Conservation (phyloP, 73 alveolate species). For the Diophrys sp. region DNA sequence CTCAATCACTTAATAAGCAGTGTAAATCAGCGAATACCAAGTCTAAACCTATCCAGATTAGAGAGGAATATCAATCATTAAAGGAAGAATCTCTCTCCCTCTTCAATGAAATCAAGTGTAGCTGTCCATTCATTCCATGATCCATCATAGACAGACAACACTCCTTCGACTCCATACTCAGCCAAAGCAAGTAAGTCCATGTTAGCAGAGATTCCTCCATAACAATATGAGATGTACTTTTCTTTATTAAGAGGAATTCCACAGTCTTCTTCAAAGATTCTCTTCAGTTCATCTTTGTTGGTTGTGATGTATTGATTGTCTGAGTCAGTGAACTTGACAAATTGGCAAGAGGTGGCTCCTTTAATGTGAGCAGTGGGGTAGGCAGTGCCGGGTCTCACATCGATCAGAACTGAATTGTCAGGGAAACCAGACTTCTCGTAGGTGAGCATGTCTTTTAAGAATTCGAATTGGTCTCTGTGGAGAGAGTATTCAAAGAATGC, state of each 20-base stretch:
- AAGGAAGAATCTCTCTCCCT: background rate
- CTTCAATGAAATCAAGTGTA: background rate
- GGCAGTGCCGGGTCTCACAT: background rate
- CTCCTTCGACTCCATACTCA: background rate
- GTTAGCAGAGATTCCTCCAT: background rate
- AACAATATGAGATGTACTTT: background rate
- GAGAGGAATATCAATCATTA: background rate
- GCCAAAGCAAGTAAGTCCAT: background rate
- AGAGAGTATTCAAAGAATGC: background rate
- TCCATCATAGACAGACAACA: background rate
- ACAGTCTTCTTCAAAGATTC: background rate
- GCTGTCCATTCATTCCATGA: conserved; percentile 1
- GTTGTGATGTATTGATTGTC: background rate
- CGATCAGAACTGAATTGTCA: background rate
- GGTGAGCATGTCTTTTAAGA: background rate
- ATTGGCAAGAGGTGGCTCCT: background rate
- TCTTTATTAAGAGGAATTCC: background rate
- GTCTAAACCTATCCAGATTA: background rate
- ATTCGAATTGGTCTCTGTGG: background rate
- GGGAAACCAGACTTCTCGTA: background rate
- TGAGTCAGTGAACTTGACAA: background rate
- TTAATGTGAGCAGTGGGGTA: background rate
- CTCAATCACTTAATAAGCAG: background rate
- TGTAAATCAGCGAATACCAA: background rate
- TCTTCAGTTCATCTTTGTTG: background rate